Percentiles rank a stretch among this genome's conserved stretches.
Evolutionary conservation across 768 basidiomycete species (phyloP).

Genomic region (Lactifluus hygrophoroides): DNA sequence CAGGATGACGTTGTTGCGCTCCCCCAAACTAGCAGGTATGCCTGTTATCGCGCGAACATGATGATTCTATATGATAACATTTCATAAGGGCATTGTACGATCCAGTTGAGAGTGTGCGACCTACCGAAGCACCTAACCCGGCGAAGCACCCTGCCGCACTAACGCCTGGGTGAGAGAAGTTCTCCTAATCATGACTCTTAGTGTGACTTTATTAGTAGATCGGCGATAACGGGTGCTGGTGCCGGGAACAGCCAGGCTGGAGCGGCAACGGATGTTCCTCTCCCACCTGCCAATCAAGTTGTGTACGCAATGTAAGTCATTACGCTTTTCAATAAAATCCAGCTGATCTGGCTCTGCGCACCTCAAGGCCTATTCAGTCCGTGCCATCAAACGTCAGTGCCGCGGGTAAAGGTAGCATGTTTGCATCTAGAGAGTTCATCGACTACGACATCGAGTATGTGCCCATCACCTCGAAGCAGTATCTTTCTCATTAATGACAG

Average conservation of each 20-base stretch:
- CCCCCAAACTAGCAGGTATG: conserved; percentile 2
- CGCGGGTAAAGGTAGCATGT: not conserved
- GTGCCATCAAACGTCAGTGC: conserved; percentile 10
- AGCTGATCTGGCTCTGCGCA: not conserved
- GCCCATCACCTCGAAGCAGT: not conserved
- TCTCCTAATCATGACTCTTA: not conserved
- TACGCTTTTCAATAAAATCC: not conserved
- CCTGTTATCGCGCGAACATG: not conserved
- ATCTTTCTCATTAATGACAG: conserved; percentile 27
- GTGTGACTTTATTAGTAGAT: not conserved
- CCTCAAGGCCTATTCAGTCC: conserved; percentile 16
- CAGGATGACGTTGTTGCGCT: not conserved
- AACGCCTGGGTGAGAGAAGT: conserved; percentile 5
- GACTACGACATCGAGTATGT: conserved; percentile 26
- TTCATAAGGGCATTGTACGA: not conserved
- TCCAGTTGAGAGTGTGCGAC: not conserved
- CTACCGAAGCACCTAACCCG: not conserved
- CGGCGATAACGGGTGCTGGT: not conserved
- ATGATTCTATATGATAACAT: not conserved
- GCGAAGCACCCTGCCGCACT: not conserved
- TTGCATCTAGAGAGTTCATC: conserved; percentile 6
- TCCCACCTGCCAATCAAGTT: conserved; percentile 10
- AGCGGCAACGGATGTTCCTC: conserved; percentile 12
- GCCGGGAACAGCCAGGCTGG: not conserved
- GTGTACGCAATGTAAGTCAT: conserved; percentile 9